These are phyloP conservation scores for Pseudogymnoascus sp. DNA, from an alignment of 2,329 filamentous ascomycete species.

Conservation along the genomic window DNA sequence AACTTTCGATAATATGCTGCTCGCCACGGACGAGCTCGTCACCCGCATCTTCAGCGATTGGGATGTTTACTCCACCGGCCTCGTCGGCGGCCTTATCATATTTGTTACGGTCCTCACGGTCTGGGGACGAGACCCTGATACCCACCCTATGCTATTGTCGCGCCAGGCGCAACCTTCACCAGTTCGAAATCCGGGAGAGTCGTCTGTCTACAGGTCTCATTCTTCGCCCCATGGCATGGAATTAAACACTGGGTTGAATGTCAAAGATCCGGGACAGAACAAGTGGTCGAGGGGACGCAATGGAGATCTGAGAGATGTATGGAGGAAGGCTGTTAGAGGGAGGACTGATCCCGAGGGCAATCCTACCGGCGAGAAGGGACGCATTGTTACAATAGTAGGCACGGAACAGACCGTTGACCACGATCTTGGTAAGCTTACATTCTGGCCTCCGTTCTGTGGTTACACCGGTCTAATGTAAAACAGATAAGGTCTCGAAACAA, in stretches of 20 bases:
- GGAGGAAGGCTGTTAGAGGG: slow-evolving; percentile 66
- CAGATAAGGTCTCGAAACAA: slow-evolving; percentile 69
- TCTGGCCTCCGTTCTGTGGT: neutral
- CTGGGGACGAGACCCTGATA: slow-evolving; percentile 73
- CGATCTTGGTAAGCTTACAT: slow-evolving; percentile 44
- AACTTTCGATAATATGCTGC: slow-evolving; percentile 2
- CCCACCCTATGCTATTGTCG: slow-evolving; percentile 83
- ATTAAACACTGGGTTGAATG: slow-evolving; percentile 68
- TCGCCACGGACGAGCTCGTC: slow-evolving; percentile 58
- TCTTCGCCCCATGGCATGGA: slow-evolving; percentile 80
- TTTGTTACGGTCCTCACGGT: slow-evolving; percentile 66
- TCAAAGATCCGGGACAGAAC: slow-evolving; percentile 71
- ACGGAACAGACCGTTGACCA: slow-evolving; percentile 69
- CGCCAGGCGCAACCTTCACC: slow-evolving; percentile 73
- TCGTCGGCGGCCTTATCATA: slow-evolving; percentile 59
- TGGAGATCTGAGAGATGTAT: slow-evolving; percentile 86
- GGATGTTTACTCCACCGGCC: slow-evolving; percentile 70
- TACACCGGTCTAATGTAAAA: slow-evolving; percentile 18
- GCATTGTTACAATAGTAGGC: slow-evolving; percentile 73
- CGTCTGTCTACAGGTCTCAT: slow-evolving; percentile 75
- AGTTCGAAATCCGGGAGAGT: slow-evolving; percentile 78
- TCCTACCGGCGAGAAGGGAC: slow-evolving; percentile 53
- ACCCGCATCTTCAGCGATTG: slow-evolving; percentile 67
- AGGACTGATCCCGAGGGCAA: slow-evolving; percentile 56
- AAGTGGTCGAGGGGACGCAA: slow-evolving; percentile 79